Evolutionary conservation across 345 rosid genomes (phyloP).

Genomic region (Salix brachista): DNA sequence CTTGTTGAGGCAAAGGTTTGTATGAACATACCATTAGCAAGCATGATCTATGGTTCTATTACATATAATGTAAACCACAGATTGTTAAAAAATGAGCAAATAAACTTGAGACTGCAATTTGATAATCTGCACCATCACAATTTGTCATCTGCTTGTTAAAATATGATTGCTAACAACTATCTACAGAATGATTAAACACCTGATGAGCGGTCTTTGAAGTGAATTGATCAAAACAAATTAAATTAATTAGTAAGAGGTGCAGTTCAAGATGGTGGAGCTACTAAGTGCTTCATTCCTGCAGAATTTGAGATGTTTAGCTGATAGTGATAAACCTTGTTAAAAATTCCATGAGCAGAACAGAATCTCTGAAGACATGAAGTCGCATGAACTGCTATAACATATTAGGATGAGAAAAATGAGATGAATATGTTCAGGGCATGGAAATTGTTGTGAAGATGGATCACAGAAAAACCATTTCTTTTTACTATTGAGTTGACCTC

Average conservation of each 20-base stretch:
- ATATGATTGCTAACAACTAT: no score
- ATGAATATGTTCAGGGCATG: neutral
- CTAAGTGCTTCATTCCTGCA: neutral
- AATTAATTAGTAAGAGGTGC: no score
- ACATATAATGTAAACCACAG: neutral
- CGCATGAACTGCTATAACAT: neutral
- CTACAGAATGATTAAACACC: no score
- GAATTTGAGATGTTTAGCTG: slow-evolving; percentile 1
- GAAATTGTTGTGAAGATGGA: neutral
- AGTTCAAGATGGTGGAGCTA: no score
- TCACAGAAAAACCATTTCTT: neutral
- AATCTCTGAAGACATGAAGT: neutral
- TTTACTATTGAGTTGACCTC: neutral
- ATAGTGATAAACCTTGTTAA: neutral
- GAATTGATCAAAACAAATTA: no score
- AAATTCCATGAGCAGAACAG: neutral
- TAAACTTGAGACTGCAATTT: neutral
- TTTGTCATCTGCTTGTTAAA: neutral
- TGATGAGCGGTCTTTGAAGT: no score
- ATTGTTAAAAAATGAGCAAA: neutral
- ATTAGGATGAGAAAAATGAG: neutral
- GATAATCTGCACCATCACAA: neutral
- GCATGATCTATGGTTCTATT: neutral
- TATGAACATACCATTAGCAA: neutral
- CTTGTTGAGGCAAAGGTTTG: slow-evolving; percentile 79